Conservation (phyloP, 169 alveolate genomes). For the Eimeria acervulina region DNA sequence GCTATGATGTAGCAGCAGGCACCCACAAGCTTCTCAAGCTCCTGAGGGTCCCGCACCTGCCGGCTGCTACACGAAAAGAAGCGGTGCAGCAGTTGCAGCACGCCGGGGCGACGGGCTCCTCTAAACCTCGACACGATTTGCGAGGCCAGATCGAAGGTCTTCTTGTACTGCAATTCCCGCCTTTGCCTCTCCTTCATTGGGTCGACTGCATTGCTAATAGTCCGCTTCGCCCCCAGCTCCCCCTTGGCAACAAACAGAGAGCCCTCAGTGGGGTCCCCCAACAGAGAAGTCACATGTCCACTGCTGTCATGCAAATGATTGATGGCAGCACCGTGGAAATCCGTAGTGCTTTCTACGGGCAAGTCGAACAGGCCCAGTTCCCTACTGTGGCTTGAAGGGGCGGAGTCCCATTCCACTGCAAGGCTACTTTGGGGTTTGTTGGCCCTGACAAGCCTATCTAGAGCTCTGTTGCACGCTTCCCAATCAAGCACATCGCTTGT, state of each 20-base stretch:
- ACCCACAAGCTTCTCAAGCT: slow-evolving; percentile 74
- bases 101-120: slow-evolving; percentile 72
- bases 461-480: slow-evolving; percentile 69
- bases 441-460: slow-evolving; percentile 42
- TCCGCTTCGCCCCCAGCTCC: slow-evolving; percentile 18
- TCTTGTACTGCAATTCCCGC: slow-evolving; percentile 26
- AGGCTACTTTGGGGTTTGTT: slow-evolving; percentile 20
- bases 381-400: slow-evolving; percentile 26
- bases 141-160: slow-evolving; percentile 58
- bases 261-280: neutral
- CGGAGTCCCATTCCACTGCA: slow-evolving; percentile 32
- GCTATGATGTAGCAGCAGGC: slow-evolving; percentile 81
- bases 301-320: neutral
- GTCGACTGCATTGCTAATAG: slow-evolving; percentile 40
- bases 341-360: neutral
- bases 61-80: slow-evolving; percentile 66
- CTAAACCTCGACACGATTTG: slow-evolving; percentile 67
- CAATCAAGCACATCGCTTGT: slow-evolving; percentile 34
- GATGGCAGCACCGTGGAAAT: neutral
- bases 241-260: slow-evolving; percentile 6
- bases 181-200: slow-evolving; percentile 75
- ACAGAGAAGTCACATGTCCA: neutral
- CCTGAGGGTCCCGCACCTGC: slow-evolving; percentile 74
- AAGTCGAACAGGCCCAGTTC: slow-evolving; percentile 31
- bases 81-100: slow-evolving; percentile 76